Evolutionary conservation across 2,329 filamentous ascomycete genomes (phyloP).

Genomic region (Cladophialophora immunda): DNA sequence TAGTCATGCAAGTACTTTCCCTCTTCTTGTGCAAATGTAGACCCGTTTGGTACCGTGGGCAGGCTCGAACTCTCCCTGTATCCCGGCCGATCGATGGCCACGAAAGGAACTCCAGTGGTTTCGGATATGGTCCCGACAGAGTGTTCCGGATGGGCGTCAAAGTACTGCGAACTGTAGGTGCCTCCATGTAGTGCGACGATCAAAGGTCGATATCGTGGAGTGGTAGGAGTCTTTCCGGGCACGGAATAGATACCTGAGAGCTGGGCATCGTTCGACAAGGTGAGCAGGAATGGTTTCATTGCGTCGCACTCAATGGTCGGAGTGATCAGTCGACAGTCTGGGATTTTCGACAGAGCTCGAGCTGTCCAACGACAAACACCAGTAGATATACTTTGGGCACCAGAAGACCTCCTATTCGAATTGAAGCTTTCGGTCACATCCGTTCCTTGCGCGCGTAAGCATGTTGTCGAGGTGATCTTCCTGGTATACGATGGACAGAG

Average conservation of each 20-base stretch:
- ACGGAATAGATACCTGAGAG: slow-evolving; percentile 4
- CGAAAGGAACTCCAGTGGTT: slow-evolving; percentile 7
- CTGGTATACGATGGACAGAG: background rate
- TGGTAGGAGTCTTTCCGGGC: background rate
- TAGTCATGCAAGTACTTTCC: slow-evolving; percentile 16
- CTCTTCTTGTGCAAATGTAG: slow-evolving; percentile 16
- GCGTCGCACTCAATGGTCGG: background rate
- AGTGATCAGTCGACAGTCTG: background rate
- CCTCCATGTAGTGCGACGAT: slow-evolving; percentile 12
- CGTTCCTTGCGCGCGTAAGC: background rate
- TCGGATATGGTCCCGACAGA: slow-evolving; percentile 5
- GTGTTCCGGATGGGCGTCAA: background rate
- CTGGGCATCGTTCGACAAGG: slow-evolving; percentile 13
- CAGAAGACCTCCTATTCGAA: background rate
- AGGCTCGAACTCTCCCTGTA: slow-evolving; percentile 13
- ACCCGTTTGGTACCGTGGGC: background rate
- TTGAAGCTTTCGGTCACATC: background rate
- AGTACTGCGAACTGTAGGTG: slow-evolving; percentile 13
- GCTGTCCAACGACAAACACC: background rate
- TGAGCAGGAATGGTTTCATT: slow-evolving; percentile 15
- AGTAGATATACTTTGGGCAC: background rate
- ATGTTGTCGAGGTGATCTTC: background rate
- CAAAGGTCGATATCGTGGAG: slow-evolving; percentile 3
- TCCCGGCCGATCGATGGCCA: slow-evolving; percentile 11
- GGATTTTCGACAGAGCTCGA: background rate